phyloP scores from a whole-genome alignment of 306 rosid genomes.

The Pueraria montana region DNA sequence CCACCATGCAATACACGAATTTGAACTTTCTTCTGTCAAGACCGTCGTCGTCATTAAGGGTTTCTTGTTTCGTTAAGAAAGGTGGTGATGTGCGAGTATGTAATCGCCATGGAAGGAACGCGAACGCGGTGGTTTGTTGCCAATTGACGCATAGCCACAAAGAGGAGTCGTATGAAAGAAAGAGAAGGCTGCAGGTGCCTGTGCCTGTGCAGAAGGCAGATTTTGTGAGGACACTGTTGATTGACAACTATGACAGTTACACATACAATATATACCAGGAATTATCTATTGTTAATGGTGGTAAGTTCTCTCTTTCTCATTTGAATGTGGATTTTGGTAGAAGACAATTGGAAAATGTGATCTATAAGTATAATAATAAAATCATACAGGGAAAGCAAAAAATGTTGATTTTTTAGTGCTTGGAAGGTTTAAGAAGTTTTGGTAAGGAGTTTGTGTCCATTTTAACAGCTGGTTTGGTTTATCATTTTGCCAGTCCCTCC shows the following conservation, averaged over 20 bases:
- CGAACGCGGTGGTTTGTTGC: constrained; percentile 47
- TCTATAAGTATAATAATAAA: too few species aligned
- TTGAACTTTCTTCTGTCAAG: constrained; percentile 46
- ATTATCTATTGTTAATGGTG: constrained; percentile 84
- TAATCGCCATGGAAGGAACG: constrained; percentile 50
- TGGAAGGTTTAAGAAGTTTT: background rate
- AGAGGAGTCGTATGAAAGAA: constrained; percentile 62
- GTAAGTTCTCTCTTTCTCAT: constrained; percentile 56
- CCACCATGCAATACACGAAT: constrained; percentile 48
- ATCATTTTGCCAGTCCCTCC: constrained; percentile 82
- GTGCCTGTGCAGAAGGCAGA: constrained; percentile 59
- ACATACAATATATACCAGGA: constrained; percentile 98
- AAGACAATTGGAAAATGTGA: too few species aligned
- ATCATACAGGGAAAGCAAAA: too few species aligned
- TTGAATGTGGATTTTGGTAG: too few species aligned
- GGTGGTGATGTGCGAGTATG: constrained; percentile 49
- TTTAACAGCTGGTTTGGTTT: constrained; percentile 52
- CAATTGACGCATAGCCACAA: constrained; percentile 61
- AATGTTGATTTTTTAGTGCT: too few species aligned
- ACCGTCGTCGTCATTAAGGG: constrained; percentile 50
- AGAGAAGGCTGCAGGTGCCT: constrained; percentile 46
- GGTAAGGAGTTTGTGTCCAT: constrained; percentile 20
- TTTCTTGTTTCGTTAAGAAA: constrained; percentile 56
- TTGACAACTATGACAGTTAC: constrained; percentile 98
- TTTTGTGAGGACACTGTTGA: constrained; percentile 86